Percentiles rank a stretch among this genome's conserved stretches.
phyloP scores from a whole-genome alignment of 768 basidiomycete genomes.

The Phlebiopsis flavidoalba region DNA sequence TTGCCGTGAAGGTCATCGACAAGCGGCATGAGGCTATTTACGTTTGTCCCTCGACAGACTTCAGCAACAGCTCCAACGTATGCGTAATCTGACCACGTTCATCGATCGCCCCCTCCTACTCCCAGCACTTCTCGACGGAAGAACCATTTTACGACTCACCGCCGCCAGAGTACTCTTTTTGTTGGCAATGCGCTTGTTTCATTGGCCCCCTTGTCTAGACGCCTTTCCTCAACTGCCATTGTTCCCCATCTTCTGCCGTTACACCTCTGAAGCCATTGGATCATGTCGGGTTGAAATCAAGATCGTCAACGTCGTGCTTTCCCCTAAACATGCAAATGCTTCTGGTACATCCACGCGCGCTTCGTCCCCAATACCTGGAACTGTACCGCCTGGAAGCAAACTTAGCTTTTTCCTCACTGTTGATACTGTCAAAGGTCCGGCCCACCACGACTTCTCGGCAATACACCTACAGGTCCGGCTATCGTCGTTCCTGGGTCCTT shows the following conservation, averaged over 20 bases:
- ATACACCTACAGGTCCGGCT: conserved; percentile 86
- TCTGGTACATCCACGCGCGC: conserved; percentile 68
- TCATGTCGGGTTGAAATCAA: conserved; percentile 87
- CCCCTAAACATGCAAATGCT: conserved; percentile 53
- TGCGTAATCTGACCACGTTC: conserved; percentile 89
- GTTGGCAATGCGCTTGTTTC: conserved; percentile 85
- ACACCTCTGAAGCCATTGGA: conserved; percentile 93
- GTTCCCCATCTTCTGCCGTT: conserved; percentile 91
- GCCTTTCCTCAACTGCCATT: conserved; percentile 66
- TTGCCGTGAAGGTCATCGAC: conserved; percentile 90
- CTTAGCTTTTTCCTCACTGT: conserved; percentile 81
- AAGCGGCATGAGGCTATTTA: conserved; percentile 83
- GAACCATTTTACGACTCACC: conserved; percentile 91
- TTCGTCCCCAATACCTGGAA: conserved; percentile 66
- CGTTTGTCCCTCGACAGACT: conserved; percentile 85
- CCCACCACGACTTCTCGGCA: conserved; percentile 82
- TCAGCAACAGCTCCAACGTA: conserved; percentile 83
- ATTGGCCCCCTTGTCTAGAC: conserved; percentile 73
- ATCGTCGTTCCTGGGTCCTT: conserved; percentile 78
- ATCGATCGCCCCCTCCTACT: conserved; percentile 90
- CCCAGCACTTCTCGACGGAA: conserved; percentile 89
- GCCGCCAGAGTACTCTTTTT: conserved; percentile 86
- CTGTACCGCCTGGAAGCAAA: conserved; percentile 71
- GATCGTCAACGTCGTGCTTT: conserved; percentile 63
- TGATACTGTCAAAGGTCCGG: conserved; percentile 84